A percentile compares a stretch with the other conserved stretches of the same genome.
phyloP scores from a whole-genome alignment of 345 rosid genomes.

The Pistacia vera region DNA sequence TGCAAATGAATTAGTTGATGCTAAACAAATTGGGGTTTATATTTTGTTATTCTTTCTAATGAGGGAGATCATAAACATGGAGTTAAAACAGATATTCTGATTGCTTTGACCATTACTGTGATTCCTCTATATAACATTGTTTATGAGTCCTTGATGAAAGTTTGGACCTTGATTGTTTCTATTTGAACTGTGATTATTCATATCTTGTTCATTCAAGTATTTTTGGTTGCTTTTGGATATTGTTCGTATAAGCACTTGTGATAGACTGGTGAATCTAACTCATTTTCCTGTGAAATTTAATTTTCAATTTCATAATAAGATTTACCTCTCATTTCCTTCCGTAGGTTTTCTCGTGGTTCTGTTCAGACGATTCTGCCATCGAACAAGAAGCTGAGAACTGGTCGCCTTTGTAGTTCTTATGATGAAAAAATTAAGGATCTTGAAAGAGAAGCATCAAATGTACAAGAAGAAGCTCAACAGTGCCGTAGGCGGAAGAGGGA shows the following conservation, averaged over 20 bases:
- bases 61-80: slow-evolving; percentile 7
- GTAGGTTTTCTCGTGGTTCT: slow-evolving; percentile 83
- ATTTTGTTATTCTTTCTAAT: neutral
- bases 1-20: neutral
- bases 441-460: slow-evolving; percentile 40
- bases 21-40: neutral
- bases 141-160: neutral
- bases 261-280: neutral
- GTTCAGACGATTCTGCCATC: slow-evolving; percentile 91
- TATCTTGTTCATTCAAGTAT: neutral
- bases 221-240: neutral
- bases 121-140: neutral
- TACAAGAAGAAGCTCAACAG: slow-evolving; percentile 43
- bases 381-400: slow-evolving; percentile 42
- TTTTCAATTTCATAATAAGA: neutral
- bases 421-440: slow-evolving; percentile 75
- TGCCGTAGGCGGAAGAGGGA: slow-evolving; percentile 63
- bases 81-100: neutral
- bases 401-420: slow-evolving; percentile 84
- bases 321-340: slow-evolving; percentile 18
- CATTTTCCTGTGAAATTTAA: neutral
- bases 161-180: neutral
- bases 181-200: neutral
- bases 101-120: neutral
- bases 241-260: neutral